Evolutionary conservation across 1,284 basidiomycete genomes (phyloP).

Genomic region (Ustilago xerochloae): DNA sequence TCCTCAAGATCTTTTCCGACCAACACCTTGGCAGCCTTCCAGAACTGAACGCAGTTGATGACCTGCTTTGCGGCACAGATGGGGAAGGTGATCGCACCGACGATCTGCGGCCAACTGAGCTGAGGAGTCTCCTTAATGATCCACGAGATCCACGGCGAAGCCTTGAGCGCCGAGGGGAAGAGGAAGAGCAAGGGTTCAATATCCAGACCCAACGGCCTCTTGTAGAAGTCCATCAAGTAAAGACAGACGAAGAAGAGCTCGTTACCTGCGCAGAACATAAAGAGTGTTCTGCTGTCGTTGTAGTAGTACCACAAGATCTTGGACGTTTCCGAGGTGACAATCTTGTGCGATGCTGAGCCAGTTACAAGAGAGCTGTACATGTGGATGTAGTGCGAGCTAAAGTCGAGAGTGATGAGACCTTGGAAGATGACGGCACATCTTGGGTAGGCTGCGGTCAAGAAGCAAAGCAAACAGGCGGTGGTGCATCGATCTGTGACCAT

Average conservation of each 20-base stretch:
- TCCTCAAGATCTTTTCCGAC: constrained; percentile 64
- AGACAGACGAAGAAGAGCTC: constrained; percentile 96
- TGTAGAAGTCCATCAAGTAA: constrained; percentile 90
- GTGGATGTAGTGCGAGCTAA: constrained; percentile 99
- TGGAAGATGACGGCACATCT: constrained; percentile 86
- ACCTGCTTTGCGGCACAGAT: constrained; percentile 87
- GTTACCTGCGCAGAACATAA: constrained; percentile 95
- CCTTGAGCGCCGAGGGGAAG: constrained; percentile 31
- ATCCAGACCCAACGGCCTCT: constrained; percentile 57
- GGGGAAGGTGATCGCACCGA: constrained; percentile 78
- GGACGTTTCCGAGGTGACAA: constrained; percentile 89
- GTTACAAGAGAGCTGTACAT: constrained; percentile 98
- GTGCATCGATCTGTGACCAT: constrained; percentile 99
- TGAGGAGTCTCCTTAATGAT: constrained; percentile 65
- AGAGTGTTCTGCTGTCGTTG: constrained; percentile 87
- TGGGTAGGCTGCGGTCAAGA: constrained; percentile 90
- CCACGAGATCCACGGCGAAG: constrained; percentile 35
- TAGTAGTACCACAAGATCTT: constrained; percentile 93
- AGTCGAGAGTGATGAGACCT: constrained; percentile 95
- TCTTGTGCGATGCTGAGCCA: constrained; percentile 91
- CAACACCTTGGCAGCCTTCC: constrained; percentile 94
- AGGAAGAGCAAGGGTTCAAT: constrained; percentile 49
- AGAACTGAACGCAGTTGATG: constrained; percentile 95
- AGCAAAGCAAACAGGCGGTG: constrained; percentile 92
- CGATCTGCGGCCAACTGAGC: constrained; percentile 83